Conservation (phyloP, 257 asterid genomes). For the Solanum etuberosum region DNA sequence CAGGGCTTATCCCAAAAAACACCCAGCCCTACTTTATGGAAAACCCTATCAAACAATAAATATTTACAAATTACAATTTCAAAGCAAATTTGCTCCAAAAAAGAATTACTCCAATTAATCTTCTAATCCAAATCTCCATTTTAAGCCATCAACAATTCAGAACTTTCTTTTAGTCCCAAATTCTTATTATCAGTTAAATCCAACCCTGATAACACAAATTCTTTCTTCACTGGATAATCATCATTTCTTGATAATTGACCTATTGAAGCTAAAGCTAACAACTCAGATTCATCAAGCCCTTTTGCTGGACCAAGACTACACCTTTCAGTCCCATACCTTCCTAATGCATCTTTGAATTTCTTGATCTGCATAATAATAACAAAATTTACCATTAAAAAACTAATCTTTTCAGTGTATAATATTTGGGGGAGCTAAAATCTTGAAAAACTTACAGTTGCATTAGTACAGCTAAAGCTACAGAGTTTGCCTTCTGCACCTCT, state of each 20-base stretch:
- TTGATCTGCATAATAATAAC: constrained; percentile 43
- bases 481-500: constrained; percentile 71
- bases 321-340: constrained; percentile 54
- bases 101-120: neutral
- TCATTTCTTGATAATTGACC: constrained; percentile 33
- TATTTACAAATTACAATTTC: constrained; percentile 22
- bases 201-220: constrained; percentile 15
- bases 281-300: constrained; percentile 67
- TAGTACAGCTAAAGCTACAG: constrained; percentile 93
- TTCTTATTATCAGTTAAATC: constrained; percentile 12
- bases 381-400: neutral
- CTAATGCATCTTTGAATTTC: constrained; percentile 81
- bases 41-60: constrained; percentile 3
- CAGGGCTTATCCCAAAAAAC: constrained; percentile 41
- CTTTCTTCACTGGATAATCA: constrained; percentile 7
- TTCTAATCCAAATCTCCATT: neutral
- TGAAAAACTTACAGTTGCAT: constrained; percentile 61
- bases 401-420: neutral
- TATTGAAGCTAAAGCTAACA: constrained; percentile 57
- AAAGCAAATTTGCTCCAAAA: neutral
- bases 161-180: constrained; percentile 18
- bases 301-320: constrained; percentile 54
- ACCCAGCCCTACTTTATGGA: constrained; percentile 32
- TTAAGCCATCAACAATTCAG: constrained; percentile 42
- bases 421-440: neutral